Evolutionary conservation across 306 rosid genomes (phyloP).

Genomic region (Begonia masoniana): DNA sequence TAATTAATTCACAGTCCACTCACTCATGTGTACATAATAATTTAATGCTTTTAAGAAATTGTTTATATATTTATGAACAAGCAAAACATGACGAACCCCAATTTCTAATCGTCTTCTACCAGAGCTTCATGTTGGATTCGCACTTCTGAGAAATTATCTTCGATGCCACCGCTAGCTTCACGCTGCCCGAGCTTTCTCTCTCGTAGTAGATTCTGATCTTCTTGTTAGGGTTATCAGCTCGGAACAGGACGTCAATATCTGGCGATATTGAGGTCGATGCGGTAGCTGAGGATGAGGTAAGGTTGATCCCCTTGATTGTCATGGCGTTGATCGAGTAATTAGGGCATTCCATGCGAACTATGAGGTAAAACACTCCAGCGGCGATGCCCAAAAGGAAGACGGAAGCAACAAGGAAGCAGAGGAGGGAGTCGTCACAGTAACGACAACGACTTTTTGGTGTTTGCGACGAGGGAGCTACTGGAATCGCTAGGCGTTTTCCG

Average conservation of each 20-base stretch:
- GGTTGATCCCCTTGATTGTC: not conserved
- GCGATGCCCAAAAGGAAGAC: not conserved
- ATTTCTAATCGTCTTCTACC: slow-evolving; percentile 9
- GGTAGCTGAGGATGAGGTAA: not conserved
- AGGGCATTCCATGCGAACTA: not conserved
- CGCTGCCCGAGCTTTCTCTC: slow-evolving; percentile 26
- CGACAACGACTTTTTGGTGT: not conserved
- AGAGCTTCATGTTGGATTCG: slow-evolving; percentile 18
- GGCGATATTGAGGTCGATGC: not conserved
- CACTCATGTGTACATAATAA: no score
- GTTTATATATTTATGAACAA: no score
- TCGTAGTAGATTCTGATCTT: slow-evolving; percentile 56
- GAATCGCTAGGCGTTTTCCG: not conserved
- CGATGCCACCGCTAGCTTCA: slow-evolving; percentile 30
- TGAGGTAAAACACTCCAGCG: not conserved
- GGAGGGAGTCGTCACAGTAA: not conserved
- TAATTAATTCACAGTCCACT: no score
- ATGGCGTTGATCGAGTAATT: not conserved
- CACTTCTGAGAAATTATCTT: slow-evolving; percentile 35
- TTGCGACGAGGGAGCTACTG: not conserved
- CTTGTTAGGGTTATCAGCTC: slow-evolving; percentile 43
- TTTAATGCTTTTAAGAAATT: no score
- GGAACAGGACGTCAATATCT: slow-evolving; percentile 5
- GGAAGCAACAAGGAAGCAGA: not conserved
- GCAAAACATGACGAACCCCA: no score